A percentile compares a stretch with the other conserved stretches of the same genome.
Evolutionary conservation across 805 yeast species (phyloP).

Genomic region (Pichia californica): DNA sequence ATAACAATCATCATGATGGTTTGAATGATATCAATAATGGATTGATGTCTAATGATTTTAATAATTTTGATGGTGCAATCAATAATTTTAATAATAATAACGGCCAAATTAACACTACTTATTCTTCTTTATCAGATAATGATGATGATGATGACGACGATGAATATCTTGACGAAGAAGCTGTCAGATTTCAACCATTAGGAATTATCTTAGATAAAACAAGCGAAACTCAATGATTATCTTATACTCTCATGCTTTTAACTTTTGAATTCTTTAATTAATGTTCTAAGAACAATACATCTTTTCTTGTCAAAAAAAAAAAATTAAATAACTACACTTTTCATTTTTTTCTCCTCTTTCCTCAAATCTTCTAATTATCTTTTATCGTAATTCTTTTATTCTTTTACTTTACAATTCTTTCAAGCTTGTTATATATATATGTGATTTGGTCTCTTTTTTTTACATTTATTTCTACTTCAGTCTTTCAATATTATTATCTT

Average conservation of each 20-base stretch:
- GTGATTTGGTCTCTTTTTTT: neutral
- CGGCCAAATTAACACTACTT: neutral
- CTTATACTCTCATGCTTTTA: neutral
- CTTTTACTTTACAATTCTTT: neutral
- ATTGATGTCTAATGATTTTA: neutral
- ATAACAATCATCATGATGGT: slow-evolving; percentile 12
- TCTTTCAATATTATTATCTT: no score
- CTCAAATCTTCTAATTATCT: neutral
- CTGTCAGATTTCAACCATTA: slow-evolving; percentile 14
- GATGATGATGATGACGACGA: slow-evolving; percentile 13
- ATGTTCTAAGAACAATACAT: no score
- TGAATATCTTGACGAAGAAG: slow-evolving; percentile 13
- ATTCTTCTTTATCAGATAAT: slow-evolving; percentile 14
- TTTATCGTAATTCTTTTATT: neutral
- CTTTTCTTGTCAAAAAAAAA: no score
- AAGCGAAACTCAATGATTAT: neutral
- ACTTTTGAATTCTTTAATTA: no score
- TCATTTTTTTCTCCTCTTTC: neutral
- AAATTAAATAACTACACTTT: no score
- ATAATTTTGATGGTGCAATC: neutral
- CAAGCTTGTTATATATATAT: neutral
- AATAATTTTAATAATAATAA: slow-evolving; percentile 4
- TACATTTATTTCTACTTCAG: neutral
- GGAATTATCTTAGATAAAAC: slow-evolving; percentile 12
- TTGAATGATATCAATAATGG: neutral